Percentiles rank a stretch among this genome's conserved stretches.
phyloP scores from a whole-genome alignment of 176 grass and related monocot species.

The Carex parvula region DNA sequence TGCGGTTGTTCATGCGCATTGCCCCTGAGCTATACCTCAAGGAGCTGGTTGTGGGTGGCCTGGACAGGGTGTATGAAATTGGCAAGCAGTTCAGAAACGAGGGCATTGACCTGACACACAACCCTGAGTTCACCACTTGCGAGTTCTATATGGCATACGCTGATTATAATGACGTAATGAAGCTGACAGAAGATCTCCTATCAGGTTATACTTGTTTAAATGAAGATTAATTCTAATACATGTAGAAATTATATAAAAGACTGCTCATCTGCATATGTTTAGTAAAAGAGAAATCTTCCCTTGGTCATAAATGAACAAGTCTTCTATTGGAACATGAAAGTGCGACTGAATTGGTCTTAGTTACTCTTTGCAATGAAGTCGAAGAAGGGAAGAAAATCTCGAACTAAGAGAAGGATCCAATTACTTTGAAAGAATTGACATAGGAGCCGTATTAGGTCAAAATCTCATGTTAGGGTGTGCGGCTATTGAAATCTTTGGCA shows the following conservation, averaged over 20 bases:
- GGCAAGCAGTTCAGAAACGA: constrained; percentile 99
- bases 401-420: too few species aligned
- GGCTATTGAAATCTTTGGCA: background rate
- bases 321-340: too few species aligned
- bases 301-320: too few species aligned
- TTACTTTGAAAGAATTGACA: too few species aligned
- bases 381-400: too few species aligned
- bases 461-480: background rate
- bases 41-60: constrained; percentile 84
- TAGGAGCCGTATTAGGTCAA: too few species aligned
- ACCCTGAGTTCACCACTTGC: constrained; percentile 96
- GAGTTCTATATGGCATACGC: constrained; percentile 99
- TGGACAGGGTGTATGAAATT: constrained; percentile 98
- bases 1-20: constrained; percentile 96
- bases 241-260: background rate
- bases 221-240: background rate
- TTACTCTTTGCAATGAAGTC: too few species aligned
- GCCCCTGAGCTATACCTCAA: constrained; percentile 95
- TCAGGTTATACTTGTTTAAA: constrained; percentile 42
- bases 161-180: constrained; percentile 89
- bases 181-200: constrained; percentile 77
- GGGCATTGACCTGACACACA: constrained; percentile 99
- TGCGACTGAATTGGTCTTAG: too few species aligned
- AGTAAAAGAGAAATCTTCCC: too few species aligned
- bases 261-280: too few species aligned